These are phyloP conservation scores for Diplocarpon rosae DNA, from an alignment of 2,329 filamentous ascomycete genomes.

Conservation along the genomic window DNA sequence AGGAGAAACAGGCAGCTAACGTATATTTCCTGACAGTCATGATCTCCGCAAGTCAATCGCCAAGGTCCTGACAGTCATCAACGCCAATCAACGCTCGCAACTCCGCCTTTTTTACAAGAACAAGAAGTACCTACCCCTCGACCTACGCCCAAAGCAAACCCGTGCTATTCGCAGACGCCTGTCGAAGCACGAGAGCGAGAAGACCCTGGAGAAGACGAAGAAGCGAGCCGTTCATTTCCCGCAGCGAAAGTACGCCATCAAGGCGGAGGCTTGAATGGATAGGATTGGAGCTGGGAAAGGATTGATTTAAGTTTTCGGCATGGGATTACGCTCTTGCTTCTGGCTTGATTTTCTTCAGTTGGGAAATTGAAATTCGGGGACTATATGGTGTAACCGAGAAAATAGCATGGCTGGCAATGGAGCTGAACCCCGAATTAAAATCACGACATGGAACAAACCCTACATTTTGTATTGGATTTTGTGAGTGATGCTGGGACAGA, in stretches of 20 bases:
- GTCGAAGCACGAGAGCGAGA: constrained; percentile 78
- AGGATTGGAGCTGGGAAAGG: constrained; percentile 3
- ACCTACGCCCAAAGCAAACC: constrained; percentile 97
- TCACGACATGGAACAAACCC: constrained; percentile 25
- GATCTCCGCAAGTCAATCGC: constrained; percentile 99
- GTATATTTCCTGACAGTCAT: constrained; percentile 49
- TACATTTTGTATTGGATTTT: not conserved
- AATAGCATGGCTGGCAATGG: constrained; percentile 27
- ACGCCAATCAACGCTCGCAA: constrained; percentile 97
- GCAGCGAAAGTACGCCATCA: constrained; percentile 97
- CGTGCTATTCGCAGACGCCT: constrained; percentile 94
- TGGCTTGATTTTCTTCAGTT: constrained; percentile 12
- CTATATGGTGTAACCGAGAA: constrained; percentile 24
- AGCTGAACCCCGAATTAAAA: constrained; percentile 19
- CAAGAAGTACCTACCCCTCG: constrained; percentile 99
- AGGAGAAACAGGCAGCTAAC: constrained; percentile 2
- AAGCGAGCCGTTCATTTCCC: constrained; percentile 96
- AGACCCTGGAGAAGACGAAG: constrained; percentile 86
- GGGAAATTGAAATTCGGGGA: constrained; percentile 15
- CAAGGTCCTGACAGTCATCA: constrained; percentile 98
- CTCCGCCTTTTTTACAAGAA: constrained; percentile 99
- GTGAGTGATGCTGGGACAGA: not conserved
- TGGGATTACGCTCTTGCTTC: constrained; percentile 19
- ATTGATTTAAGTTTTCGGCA: constrained; percentile 18
- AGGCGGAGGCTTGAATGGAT: constrained; percentile 37